Evolutionary conservation across 331 rosid species (phyloP).

Genomic region (Phaseolus coccineus): DNA sequence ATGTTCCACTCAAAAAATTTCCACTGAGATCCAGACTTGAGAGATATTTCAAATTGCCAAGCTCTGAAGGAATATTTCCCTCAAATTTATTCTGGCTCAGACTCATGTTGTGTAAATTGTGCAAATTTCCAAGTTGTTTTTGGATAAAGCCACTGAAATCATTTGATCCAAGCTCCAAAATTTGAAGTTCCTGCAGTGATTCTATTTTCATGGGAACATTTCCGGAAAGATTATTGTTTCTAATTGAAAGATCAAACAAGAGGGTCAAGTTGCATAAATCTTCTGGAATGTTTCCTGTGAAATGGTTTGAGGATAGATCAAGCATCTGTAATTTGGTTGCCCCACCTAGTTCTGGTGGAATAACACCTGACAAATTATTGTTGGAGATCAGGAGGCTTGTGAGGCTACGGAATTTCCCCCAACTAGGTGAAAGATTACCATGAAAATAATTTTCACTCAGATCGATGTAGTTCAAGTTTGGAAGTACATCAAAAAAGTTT

Average conservation of each 20-base stretch:
- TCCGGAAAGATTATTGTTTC: slow-evolving; percentile 29
- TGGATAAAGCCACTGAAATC: slow-evolving; percentile 40
- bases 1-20: slow-evolving; percentile 8
- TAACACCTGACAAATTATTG: slow-evolving; percentile 40
- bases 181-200: slow-evolving; percentile 21
- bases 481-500: slow-evolving; percentile 50
- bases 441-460: slow-evolving; percentile 45
- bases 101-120: slow-evolving; percentile 34
- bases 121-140: slow-evolving; percentile 20
- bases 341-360: slow-evolving; percentile 48
- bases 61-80: slow-evolving; percentile 44
- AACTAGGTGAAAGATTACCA: slow-evolving; percentile 44
- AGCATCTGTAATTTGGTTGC: slow-evolving; percentile 33
- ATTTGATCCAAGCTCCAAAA: slow-evolving; percentile 45
- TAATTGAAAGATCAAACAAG: not conserved
- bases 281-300: slow-evolving; percentile 51
- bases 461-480: slow-evolving; percentile 44
- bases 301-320: slow-evolving; percentile 46
- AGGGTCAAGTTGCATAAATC: slow-evolving; percentile 33
- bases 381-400: slow-evolving; percentile 12
- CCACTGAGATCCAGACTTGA: slow-evolving; percentile 45
- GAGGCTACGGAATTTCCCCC: slow-evolving; percentile 45
- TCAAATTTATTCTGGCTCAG: slow-evolving; percentile 50
- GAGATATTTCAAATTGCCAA: slow-evolving; percentile 37
- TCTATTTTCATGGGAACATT: slow-evolving; percentile 42